These are phyloP conservation scores for Fusarium liriodendri DNA, from an alignment of 2,329 filamentous ascomycete species.

Conservation along the genomic window DNA sequence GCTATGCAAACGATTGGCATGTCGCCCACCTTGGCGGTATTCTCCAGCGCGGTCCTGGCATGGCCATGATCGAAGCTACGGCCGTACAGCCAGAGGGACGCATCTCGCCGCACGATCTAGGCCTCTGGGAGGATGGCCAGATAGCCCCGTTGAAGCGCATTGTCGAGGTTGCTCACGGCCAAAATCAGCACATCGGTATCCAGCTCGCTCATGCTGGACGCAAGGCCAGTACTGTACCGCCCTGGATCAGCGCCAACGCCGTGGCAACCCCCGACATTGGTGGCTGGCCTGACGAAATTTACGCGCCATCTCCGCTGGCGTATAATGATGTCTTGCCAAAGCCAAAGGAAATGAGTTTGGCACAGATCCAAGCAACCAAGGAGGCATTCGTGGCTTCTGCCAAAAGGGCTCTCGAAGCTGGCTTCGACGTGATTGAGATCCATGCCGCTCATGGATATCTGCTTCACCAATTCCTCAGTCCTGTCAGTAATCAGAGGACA, in stretches of 20 bases:
- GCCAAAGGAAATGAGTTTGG: neutral
- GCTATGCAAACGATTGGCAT: neutral
- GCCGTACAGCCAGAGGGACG: neutral
- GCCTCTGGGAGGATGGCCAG: neutral
- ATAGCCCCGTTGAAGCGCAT: neutral
- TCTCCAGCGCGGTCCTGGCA: neutral
- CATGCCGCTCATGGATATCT: neutral
- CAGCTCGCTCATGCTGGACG: slow-evolving; percentile 11
- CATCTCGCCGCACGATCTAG: neutral
- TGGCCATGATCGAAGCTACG: neutral
- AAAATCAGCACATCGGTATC: neutral
- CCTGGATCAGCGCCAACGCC: slow-evolving; percentile 1
- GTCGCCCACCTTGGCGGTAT: neutral
- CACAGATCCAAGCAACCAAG: neutral
- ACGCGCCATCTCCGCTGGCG: neutral
- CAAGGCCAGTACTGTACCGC: slow-evolving; percentile 7
- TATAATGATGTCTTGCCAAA: neutral
- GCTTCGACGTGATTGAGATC: neutral
- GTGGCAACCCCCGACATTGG: slow-evolving; percentile 1
- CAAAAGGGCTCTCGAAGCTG: neutral
- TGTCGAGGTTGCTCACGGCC: slow-evolving; percentile 3
- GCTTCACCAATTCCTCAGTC: neutral
- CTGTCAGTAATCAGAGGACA: neutral
- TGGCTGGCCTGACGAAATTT: slow-evolving; percentile 2
- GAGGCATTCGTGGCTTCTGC: neutral